Percentiles rank a stretch among this genome's conserved stretches.
Evolutionary conservation across 2,329 filamentous ascomycete genomes (phyloP).

Genomic region (Verticillium nonalfalfae): DNA sequence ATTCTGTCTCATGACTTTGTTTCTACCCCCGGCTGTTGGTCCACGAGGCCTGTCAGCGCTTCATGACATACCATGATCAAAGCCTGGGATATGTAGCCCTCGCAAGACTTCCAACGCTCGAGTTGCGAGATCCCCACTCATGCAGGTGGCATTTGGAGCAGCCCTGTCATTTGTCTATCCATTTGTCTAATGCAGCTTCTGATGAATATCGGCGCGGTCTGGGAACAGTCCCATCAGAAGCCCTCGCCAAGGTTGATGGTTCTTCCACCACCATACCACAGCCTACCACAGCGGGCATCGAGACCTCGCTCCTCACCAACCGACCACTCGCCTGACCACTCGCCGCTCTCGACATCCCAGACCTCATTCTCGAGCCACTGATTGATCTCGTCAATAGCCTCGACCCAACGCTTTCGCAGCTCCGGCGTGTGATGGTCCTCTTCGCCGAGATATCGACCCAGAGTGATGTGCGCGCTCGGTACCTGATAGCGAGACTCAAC

Average conservation of each 20-base stretch:
- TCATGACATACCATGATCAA: no score
- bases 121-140: no score
- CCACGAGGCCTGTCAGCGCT: no score
- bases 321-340: constrained; percentile 65
- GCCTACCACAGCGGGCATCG: constrained; percentile 63
- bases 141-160: no score
- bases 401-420: constrained; percentile 59
- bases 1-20: no score
- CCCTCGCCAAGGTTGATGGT: constrained; percentile 59
- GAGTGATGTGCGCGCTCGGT: constrained; percentile 82
- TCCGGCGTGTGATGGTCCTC: constrained; percentile 54
- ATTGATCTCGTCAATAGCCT: constrained; percentile 71
- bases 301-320: constrained; percentile 82
- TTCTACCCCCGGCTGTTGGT: no score
- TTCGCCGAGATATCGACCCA: constrained; percentile 70
- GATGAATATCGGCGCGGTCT: not conserved
- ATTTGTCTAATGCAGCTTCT: not conserved
- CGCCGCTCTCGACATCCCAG: constrained; percentile 50
- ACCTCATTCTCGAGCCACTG: constrained; percentile 62
- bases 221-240: constrained; percentile 32
- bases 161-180: constrained; percentile 4
- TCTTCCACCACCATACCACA: constrained; percentile 86
- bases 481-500: constrained; percentile 80
- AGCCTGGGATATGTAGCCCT: no score
- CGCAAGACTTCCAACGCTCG: no score